Evolutionary conservation across 2,329 filamentous ascomycete species (phyloP).

Genomic region (Nemania sp.): DNA sequence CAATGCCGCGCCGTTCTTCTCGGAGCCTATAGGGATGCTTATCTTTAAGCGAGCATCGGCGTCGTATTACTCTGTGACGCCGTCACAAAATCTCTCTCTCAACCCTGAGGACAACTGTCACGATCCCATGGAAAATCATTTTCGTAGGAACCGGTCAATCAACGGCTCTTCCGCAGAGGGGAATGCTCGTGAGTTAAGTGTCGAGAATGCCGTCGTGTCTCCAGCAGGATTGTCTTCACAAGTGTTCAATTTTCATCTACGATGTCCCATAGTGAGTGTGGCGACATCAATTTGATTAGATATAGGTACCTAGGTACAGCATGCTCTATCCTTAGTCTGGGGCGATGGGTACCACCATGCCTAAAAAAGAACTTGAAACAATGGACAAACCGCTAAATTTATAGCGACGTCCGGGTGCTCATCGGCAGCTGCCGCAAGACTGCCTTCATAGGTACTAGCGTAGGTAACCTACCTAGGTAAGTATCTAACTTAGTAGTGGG

Average conservation of each 20-base stretch:
- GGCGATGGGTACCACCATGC: not conserved
- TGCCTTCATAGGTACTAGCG: not conserved
- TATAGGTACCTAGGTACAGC: not conserved
- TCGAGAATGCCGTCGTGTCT: not conserved
- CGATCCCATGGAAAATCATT: not conserved
- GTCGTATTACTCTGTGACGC: not conserved
- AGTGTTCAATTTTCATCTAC: not conserved
- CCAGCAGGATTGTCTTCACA: not conserved
- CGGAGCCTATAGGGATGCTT: not conserved
- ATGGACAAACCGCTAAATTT: slow-evolving; percentile 13
- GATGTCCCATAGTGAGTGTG: no score
- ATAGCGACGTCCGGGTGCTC: slow-evolving; percentile 5
- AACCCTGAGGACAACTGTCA: not conserved
- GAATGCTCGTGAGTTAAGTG: not conserved
- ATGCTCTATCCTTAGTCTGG: not conserved
- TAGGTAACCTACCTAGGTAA: not conserved
- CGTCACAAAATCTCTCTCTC: not conserved
- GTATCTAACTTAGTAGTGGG: not conserved
- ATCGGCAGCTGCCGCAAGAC: slow-evolving; percentile 7
- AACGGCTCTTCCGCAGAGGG: not conserved
- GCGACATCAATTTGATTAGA: no score
- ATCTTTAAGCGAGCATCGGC: not conserved
- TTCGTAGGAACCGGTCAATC: not conserved
- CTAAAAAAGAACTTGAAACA: slow-evolving; percentile 7
- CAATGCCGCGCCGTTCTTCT: slow-evolving; percentile 6